phyloP scores from a whole-genome alignment of 768 basidiomycete species.

The Agaricus subrufescens region DNA sequence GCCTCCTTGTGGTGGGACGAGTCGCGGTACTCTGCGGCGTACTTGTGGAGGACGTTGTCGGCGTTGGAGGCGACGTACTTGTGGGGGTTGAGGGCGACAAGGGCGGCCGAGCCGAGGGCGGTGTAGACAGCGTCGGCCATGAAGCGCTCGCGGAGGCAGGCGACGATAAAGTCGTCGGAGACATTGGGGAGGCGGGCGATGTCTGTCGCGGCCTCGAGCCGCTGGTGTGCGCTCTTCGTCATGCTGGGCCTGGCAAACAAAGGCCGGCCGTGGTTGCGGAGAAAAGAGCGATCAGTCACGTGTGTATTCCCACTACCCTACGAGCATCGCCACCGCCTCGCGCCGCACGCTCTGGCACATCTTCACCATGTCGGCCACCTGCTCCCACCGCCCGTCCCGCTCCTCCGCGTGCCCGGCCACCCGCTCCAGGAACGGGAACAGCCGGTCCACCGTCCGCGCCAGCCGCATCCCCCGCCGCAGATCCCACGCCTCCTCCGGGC shows the following conservation, averaged over 20 bases:
- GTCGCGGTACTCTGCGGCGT: slow-evolving; percentile 82
- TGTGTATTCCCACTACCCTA: background rate
- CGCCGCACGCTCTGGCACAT: slow-evolving; percentile 23
- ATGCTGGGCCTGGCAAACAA: slow-evolving; percentile 3
- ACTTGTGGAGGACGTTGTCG: slow-evolving; percentile 81
- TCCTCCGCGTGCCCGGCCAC: slow-evolving; percentile 16
- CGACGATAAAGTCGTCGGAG: slow-evolving; percentile 81
- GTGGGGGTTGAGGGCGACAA: slow-evolving; percentile 91
- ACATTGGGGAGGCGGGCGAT: slow-evolving; percentile 60
- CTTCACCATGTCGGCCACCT: slow-evolving; percentile 23
- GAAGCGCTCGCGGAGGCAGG: slow-evolving; percentile 83
- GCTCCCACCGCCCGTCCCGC: slow-evolving; percentile 19
- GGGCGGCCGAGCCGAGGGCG: slow-evolving; percentile 56
- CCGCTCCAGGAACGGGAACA: slow-evolving; percentile 18
- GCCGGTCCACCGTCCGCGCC: slow-evolving; percentile 22
- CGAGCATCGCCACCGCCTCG: slow-evolving; percentile 16
- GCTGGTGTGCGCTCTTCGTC: slow-evolving; percentile 50
- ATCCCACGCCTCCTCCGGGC: slow-evolving; percentile 20
- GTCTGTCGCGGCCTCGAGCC: slow-evolving; percentile 70
- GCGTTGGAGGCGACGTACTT: slow-evolving; percentile 83
- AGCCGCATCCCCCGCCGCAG: slow-evolving; percentile 19
- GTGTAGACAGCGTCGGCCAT: slow-evolving; percentile 84
- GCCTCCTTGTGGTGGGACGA: slow-evolving; percentile 55
- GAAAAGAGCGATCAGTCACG: background rate
- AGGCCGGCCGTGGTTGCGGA: background rate